Conservation (phyloP, 495 filamentous ascomycete species). For the Aspergillus panamensis region DNA sequence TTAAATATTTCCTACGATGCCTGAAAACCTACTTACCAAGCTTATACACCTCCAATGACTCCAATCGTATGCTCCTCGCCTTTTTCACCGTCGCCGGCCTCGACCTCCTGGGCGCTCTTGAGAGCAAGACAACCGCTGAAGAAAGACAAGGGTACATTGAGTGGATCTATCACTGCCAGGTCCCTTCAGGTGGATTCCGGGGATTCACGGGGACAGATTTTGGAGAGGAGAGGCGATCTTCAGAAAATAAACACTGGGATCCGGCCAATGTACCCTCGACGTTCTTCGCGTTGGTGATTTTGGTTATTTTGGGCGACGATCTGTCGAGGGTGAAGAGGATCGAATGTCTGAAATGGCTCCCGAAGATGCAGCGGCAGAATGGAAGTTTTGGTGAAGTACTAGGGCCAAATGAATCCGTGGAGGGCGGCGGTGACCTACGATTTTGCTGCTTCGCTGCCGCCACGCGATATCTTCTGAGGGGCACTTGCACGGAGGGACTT, state of each 20-base stretch:
- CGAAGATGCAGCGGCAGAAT: conserved; percentile 71
- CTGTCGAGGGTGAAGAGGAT: conserved; percentile 62
- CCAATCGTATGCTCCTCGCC: conserved; percentile 81
- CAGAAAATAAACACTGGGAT: conserved; percentile 60
- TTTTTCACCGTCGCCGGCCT: conserved; percentile 83
- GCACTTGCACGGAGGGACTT: conserved; percentile 48
- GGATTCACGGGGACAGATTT: conserved; percentile 70
- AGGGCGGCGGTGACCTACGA: conserved; percentile 77
- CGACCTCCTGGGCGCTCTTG: conserved; percentile 69
- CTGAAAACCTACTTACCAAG: conserved; percentile 76
- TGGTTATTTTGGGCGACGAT: conserved; percentile 74
- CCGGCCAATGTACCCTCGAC: conserved; percentile 82
- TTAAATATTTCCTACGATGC: conserved; percentile 91
- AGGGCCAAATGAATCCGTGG: conserved; percentile 55
- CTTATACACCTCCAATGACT: conserved; percentile 80
- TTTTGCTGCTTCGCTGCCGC: conserved; percentile 80
- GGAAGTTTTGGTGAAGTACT: conserved; percentile 90
- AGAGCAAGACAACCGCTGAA: conserved; percentile 49
- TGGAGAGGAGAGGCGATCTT: conserved; percentile 39
- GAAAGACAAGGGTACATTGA: conserved; percentile 59
- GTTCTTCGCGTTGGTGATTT: conserved; percentile 74
- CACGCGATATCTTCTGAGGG: conserved; percentile 78
- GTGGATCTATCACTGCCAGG: conserved; percentile 75
- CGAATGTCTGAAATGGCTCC: conserved; percentile 70
- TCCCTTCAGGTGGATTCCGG: conserved; percentile 73